Conservation (phyloP, 306 rosid species). For the Lathyrus tuberosus region DNA sequence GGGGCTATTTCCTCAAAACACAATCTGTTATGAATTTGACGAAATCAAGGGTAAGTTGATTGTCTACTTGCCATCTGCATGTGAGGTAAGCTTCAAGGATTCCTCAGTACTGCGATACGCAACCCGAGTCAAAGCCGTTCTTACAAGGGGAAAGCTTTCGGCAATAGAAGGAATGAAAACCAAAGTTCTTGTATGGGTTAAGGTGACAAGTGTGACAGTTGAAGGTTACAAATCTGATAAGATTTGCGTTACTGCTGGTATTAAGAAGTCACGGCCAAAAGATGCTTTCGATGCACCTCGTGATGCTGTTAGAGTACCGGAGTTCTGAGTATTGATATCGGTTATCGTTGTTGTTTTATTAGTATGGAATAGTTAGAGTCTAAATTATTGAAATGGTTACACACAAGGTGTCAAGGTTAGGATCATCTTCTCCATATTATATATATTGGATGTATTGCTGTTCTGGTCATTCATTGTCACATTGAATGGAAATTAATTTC, state of each 20-base stretch:
- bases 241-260: conserved; percentile 89
- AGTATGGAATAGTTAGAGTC: conserved; percentile 34
- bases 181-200: conserved; percentile 91
- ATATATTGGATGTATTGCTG: conserved; percentile 32
- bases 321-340: conserved; percentile 54
- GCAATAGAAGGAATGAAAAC: conserved; percentile 95
- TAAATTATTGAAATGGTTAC: conserved; percentile 25
- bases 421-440: conserved; percentile 19
- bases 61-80: conserved; percentile 79
- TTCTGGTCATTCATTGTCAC: conserved; percentile 39
- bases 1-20: conserved; percentile 85
- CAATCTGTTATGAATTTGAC: conserved; percentile 79
- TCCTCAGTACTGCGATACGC: conserved; percentile 73
- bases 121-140: conserved; percentile 73
- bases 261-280: conserved; percentile 82
- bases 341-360: conserved; percentile 27
- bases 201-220: conserved; percentile 73
- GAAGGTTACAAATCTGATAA: conserved; percentile 89
- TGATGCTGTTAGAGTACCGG: conserved; percentile 64
- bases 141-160: conserved; percentile 79
- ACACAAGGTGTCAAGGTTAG: conserved; percentile 34
- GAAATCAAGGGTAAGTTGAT: conserved; percentile 74
- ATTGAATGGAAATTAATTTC: conserved; percentile 13
- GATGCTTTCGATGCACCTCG: conserved; percentile 70
- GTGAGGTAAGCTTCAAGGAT: conserved; percentile 94